phyloP scores from a whole-genome alignment of 768 basidiomycete species.

The Amanita exitialis region DNA sequence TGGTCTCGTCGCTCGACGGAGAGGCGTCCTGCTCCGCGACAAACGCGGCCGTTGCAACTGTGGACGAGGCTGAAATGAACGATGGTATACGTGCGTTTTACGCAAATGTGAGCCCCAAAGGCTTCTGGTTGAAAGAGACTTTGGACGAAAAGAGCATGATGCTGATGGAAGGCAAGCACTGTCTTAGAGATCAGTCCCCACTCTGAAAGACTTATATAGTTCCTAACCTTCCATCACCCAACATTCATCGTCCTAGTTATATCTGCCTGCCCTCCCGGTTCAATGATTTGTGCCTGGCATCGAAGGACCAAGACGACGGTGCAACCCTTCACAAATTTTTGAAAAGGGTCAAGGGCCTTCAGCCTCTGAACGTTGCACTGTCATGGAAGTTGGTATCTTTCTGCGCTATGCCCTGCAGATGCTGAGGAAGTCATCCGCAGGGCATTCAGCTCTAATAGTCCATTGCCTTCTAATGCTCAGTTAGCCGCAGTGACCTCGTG shows the following conservation, averaged over 20 bases:
- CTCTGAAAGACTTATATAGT: constrained; percentile 1
- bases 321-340: constrained; percentile 21
- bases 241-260: not conserved
- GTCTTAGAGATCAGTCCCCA: not conserved
- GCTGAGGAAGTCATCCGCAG: constrained; percentile 17
- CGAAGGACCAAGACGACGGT: not conserved
- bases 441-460: constrained; percentile 37
- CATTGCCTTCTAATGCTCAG: constrained; percentile 22
- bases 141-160: constrained; percentile 2
- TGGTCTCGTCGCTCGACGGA: not conserved
- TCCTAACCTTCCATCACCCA: constrained; percentile 1
- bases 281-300: not conserved
- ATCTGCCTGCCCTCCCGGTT: not conserved
- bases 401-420: not conserved
- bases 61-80: not conserved
- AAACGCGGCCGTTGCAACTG: not conserved
- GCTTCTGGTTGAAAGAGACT: not conserved
- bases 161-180: constrained; percentile 5
- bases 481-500: constrained; percentile 18
- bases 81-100: not conserved
- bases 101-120: not conserved
- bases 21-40: not conserved
- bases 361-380: constrained; percentile 47
- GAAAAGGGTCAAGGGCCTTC: constrained; percentile 47
- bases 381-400: constrained; percentile 53